Evolutionary conservation across 805 yeast genomes (phyloP), one percentile per base, ranked within the genome.

Genomic region (Kuraishia molischiana): DNA sequence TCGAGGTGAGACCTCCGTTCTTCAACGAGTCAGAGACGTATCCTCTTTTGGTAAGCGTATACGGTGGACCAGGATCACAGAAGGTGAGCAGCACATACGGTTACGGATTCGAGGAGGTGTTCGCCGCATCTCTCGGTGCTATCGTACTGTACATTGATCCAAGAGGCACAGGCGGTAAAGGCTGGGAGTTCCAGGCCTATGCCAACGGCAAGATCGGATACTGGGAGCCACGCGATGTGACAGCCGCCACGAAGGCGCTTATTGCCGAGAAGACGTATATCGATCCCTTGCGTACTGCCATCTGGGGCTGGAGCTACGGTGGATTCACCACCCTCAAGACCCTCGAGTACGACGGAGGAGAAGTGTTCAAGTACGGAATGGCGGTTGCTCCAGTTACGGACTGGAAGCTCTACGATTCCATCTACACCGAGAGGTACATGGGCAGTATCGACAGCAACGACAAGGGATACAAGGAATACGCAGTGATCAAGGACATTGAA

Each of bases 281-380:
- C 15, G 80, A 82, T 50, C 47, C 47, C 3, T 62, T 67, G 1
- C 63, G 63, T 40, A 73, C 80, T 3, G 85, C 86, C 0, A 68
- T 83, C 29, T 84, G 92, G 89, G 95, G 95, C 13, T 84, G 92
- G 89, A 79, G 89, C 1, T 84, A 82, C 55, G 95, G 95, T 39
- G 95, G 90, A 1, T 84, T 79, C 51, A 66, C 79, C 6, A 78
- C 90, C 0, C 58, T 84, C 38, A 84, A 84, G 53, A 80, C 89
- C 0, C 52, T 83, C 24, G 94, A 84, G 53, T 66, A 62, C 35
- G 94, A 84, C 51, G 50, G 54, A 11, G 79, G 84, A 4, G 56
- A 70, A 6, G 66, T 69, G 0, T 83, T 84, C 62, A 77, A 77
- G 42, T 84, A 70, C 50, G 92, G 90, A 6, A 74, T 81, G 67